Evolutionary conservation across 495 filamentous ascomycete species (phyloP).

Genomic region (Penicillium canescens): DNA sequence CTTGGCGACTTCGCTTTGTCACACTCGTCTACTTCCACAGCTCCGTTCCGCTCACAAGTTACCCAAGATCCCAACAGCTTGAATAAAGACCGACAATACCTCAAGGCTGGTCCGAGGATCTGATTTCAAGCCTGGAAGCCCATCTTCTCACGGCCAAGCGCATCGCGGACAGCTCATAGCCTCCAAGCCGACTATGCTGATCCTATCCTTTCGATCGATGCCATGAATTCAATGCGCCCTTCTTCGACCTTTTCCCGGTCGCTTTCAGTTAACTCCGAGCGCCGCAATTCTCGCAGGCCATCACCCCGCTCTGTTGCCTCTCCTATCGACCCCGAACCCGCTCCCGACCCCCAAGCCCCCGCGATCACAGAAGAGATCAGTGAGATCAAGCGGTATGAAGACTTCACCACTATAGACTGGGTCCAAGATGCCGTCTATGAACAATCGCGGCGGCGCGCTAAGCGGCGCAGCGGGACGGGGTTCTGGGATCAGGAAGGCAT

Average conservation of each 20-base stretch:
- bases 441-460: slow-evolving; percentile 74
- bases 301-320: slow-evolving; percentile 69
- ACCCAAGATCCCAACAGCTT: not conserved
- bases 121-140: not conserved
- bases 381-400: slow-evolving; percentile 96
- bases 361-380: slow-evolving; percentile 93
- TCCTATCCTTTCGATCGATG: slow-evolving; percentile 40
- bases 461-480: slow-evolving; percentile 69
- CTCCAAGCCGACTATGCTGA: slow-evolving; percentile 34
- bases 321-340: slow-evolving; percentile 55
- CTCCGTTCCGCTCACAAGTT: slow-evolving; percentile 8
- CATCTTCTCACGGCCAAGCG: slow-evolving; percentile 1
- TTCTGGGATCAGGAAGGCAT: slow-evolving; percentile 73
- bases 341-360: slow-evolving; percentile 43
- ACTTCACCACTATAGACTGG: slow-evolving; percentile 99
- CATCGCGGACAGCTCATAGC: slow-evolving; percentile 16
- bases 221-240: slow-evolving; percentile 63
- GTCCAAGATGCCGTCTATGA: slow-evolving; percentile 95
- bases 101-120: not conserved
- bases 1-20: slow-evolving; percentile 25
- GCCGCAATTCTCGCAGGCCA: slow-evolving; percentile 64
- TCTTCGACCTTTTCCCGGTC: slow-evolving; percentile 58
- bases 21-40: slow-evolving; percentile 15
- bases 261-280: slow-evolving; percentile 54
- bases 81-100: not conserved